phyloP scores from a whole-genome alignment of 225 moss, liverwort and hornwort species.

The Bryoerythrophyllum caledonicum region DNA sequence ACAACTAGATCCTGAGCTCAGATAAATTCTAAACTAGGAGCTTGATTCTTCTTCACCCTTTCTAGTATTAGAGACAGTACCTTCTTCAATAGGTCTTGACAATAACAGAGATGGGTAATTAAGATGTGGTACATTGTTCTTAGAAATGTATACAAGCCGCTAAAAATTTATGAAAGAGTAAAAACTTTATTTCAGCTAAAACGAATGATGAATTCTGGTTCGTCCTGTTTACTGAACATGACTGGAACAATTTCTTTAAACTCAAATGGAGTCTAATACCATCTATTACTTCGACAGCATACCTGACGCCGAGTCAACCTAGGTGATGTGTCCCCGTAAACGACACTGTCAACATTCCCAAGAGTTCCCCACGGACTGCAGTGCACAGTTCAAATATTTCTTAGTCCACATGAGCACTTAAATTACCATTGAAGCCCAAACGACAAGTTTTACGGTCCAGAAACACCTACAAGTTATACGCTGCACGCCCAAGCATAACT shows the following conservation, averaged over 20 bases:
- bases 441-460: conserved; percentile 4
- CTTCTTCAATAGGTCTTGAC: background rate
- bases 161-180: background rate
- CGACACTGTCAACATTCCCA: conserved; percentile 71
- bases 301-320: conserved; percentile 84
- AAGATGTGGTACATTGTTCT: background rate
- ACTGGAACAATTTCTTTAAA: background rate
- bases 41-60: background rate
- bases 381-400: conserved; percentile 14
- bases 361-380: conserved; percentile 89
- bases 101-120: background rate
- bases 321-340: conserved; percentile 65
- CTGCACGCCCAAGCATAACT: conserved; percentile 94
- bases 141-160: conserved; percentile 5
- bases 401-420: conserved; percentile 17
- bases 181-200: too few relatives aligned
- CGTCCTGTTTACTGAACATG: conserved; percentile 16
- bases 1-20: conserved; percentile 1
- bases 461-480: conserved; percentile 51
- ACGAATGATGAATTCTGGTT: background rate
- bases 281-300: conserved; percentile 14
- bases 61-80: background rate
- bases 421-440: conserved; percentile 1
- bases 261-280: background rate
- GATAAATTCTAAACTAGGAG: conserved; percentile 3